A percentile compares a stretch with the other conserved stretches of the same genome.
Evolutionary conservation across 305 asterid genomes (phyloP).

Genomic region (Fraxinus albicans): DNA sequence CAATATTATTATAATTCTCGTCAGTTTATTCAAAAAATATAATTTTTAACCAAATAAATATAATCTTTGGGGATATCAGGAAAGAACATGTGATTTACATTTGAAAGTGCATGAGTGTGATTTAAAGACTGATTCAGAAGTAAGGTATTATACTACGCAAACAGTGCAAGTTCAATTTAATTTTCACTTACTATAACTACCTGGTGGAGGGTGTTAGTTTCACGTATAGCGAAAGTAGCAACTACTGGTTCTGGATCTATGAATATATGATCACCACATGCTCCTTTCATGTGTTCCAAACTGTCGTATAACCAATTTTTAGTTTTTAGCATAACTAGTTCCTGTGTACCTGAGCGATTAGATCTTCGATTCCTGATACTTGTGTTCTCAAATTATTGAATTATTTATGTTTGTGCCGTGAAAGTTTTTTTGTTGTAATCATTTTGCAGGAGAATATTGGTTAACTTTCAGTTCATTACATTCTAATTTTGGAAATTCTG

Average conservation of each 20-base stretch:
- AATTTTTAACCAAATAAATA: background rate
- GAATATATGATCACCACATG: background rate
- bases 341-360: background rate
- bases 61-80: background rate
- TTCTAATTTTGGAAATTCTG: constrained; percentile 6
- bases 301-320: background rate
- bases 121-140: background rate
- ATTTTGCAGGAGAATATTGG: constrained; percentile 14
- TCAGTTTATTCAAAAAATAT: background rate
- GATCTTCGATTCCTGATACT: constrained; percentile 8
- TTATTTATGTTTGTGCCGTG: constrained; percentile 5
- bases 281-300: background rate
- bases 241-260: background rate
- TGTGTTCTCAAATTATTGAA: background rate
- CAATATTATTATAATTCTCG: background rate
- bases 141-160: background rate
- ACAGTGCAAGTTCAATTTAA: background rate
- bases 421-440: constrained; percentile 17
- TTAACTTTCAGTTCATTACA: constrained; percentile 10
- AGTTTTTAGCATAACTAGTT: background rate
- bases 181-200: background rate
- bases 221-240: background rate
- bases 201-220: background rate
- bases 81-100: background rate
- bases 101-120: background rate